Base-by-base conservation (phyloP, 768 basidiomycete species). In the Lactifluus hygrophoroides region DNA sequence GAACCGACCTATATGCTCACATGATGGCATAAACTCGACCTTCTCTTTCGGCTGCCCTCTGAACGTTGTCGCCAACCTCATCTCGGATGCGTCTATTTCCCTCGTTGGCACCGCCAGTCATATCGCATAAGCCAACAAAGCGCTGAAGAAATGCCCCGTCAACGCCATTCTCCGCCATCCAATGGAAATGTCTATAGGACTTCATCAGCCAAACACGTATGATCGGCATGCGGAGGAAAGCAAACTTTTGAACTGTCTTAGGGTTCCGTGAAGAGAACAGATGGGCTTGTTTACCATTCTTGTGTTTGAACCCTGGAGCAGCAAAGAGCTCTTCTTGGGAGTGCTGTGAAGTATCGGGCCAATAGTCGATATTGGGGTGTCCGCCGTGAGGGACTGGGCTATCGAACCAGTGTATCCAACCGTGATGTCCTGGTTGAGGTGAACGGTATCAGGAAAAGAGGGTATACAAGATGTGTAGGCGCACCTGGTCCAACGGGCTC, bases 341-440 rank as follows among this genome's bases (percentile, higher is more conserved):
- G 68, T 88, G 90, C 13, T 77, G 77, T 6, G 86, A 85, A 0
- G 83, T 76, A 64, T 90, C 88, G 0, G 90, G 90, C 88, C 88
- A 91, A 35, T 88, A 69, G 70, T 92, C 90, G 47, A 77, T 81
- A 64, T 85, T 88, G 4, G 85, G 83, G 3, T 75, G 80, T 17
- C 89, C 90, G 16, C 86, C 88, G 27, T 79, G 72, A 2, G 83
- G 76, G 11, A 90, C 74, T 1, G 86, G 86, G n/a, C 74, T 65
- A 61, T 82, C 76, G 68, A 88, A 82, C 90, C 90, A 92, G 66
- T 92, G 90, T 19, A 90, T 74, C 90, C 90, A 92, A 28, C 90
- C 90, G 64, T 90, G 87, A 65, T 90, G 90, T 2, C 81, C 83
- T 78, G 44, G 8, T 35, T 48, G 52, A 17, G 52, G 45, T 47